Percentiles rank a stretch among this genome's conserved stretches.
These are phyloP conservation scores for Wallacemonas collosoma DNA, from an alignment of 208 protist species.

Conservation along the genomic window DNA sequence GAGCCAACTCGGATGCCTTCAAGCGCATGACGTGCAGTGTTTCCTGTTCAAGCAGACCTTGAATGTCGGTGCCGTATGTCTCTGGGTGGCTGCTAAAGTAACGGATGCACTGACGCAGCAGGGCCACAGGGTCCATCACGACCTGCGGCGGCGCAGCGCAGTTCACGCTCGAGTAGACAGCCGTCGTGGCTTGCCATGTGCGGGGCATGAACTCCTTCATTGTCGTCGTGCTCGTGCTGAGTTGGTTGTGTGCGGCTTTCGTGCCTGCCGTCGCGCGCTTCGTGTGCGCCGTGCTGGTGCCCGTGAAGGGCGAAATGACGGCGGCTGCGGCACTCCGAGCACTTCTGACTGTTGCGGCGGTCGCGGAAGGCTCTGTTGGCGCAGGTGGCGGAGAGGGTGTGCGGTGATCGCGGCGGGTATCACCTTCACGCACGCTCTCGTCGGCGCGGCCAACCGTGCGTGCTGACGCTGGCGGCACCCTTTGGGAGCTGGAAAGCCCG, in stretches of 20 bases:
- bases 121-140: conserved; percentile 75
- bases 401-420: not conserved
- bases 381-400: conserved; percentile 6
- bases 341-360: not conserved
- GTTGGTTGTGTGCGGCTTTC: not conserved
- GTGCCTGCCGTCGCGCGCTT: not conserved
- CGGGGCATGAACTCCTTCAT: conserved; percentile 17
- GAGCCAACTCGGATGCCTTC: conserved; percentile 67
- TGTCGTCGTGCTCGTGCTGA: not conserved
- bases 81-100: conserved; percentile 81
- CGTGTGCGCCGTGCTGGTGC: not conserved
- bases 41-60: conserved; percentile 67
- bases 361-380: not conserved
- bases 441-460: too few species aligned
- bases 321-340: not conserved
- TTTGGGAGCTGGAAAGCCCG: not conserved
- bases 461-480: too few species aligned
- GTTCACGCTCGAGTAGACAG: not conserved
- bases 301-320: conserved; percentile 3
- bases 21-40: conserved; percentile 80
- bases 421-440: not conserved
- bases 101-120: conserved; percentile 75
- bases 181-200: conserved; percentile 10
- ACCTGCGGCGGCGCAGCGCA: conserved; percentile 12
- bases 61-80: conserved; percentile 72